Base-by-base conservation (phyloP, 495 filamentous ascomycete genomes). In the Penicillium ucsense region DNA sequence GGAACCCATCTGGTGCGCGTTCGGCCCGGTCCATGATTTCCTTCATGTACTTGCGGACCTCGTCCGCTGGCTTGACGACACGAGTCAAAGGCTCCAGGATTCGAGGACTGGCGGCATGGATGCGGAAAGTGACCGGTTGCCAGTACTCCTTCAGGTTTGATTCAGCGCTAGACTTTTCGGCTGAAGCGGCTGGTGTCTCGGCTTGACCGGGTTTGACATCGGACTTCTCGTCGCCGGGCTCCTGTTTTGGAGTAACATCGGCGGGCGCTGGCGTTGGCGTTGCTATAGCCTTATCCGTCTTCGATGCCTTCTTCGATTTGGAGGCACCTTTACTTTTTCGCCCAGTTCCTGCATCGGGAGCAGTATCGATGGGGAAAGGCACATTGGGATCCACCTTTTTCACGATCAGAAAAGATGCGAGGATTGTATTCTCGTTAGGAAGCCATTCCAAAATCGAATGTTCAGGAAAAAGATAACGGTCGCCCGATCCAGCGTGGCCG, bases 391-490 rank as follows among this genome's bases (percentile, higher is more conserved):
- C 74, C 2, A 77, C 74, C 43, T 70, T 75, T 8, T 67, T 57
- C 5, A 76, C 65, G 8, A 77, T 54, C 8, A 79, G 53, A 50
- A 79, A 79, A 0, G 76, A 79, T 11, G 69, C 72, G 37, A 79
- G 60, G 12, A 77, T 67, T 6, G 70, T 69, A 11, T 66, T 69
- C 35, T 69, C 65, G 35, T 65, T 68, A 0, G 72, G 65, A 11
- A 75, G 62, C 64, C 69, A 86, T 59, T 98, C 90, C 6, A 97
- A 66, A 38, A 97, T 85, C 47, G 83, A 83, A 57, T 88, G 77
- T 60, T 86, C 89, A 0, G 92, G 92, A 58, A 98, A 92, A 12
- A 90, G 62, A 59, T 89, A 97, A 12, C 90, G 81, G 59, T 96
- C 92, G 7, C 89, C 89, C 11, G 77, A 80, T 9, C 77, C 78